Evolutionary conservation across 2,329 filamentous ascomycete genomes (phyloP).

Genomic region (Sodiomyces alkalinus): DNA sequence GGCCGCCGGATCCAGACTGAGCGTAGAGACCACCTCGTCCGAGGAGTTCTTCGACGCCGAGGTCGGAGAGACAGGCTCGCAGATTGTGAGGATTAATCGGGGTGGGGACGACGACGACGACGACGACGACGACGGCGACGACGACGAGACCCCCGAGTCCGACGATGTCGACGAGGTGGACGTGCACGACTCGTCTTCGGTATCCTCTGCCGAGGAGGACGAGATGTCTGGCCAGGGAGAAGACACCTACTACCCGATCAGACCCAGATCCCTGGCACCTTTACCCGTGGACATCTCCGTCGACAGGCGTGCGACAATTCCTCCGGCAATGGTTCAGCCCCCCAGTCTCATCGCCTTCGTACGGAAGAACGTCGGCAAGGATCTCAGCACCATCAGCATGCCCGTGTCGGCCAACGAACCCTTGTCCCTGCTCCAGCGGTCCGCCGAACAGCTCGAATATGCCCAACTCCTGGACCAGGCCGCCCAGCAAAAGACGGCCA

Average conservation of each 20-base stretch:
- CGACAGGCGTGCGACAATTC: slow-evolving; percentile 53
- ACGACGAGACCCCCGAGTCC: slow-evolving; percentile 35
- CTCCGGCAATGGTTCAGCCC: slow-evolving; percentile 60
- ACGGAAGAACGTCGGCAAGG: slow-evolving; percentile 95
- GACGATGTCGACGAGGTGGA: slow-evolving; percentile 41
- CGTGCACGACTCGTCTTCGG: slow-evolving; percentile 39
- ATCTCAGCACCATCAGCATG: slow-evolving; percentile 93
- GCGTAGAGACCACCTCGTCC: slow-evolving; percentile 65
- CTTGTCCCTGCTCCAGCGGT: slow-evolving; percentile 70
- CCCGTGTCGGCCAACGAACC: slow-evolving; percentile 95
- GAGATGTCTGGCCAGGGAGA: slow-evolving; percentile 45
- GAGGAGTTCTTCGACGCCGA: slow-evolving; percentile 95
- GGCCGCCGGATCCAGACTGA: slow-evolving; percentile 32
- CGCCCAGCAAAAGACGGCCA: slow-evolving; percentile 39
- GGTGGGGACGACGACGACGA: slow-evolving; percentile 49
- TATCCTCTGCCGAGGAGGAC: slow-evolving; percentile 44
- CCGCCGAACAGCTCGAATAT: slow-evolving; percentile 86
- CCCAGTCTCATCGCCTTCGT: slow-evolving; percentile 89
- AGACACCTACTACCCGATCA: slow-evolving; percentile 51
- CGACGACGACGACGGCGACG: slow-evolving; percentile 38
- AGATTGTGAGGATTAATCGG: slow-evolving; percentile 58
- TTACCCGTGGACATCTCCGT: slow-evolving; percentile 56
- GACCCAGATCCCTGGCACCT: slow-evolving; percentile 61
- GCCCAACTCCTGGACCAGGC: slow-evolving; percentile 69
- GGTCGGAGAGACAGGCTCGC: slow-evolving; percentile 45